Evolutionary conservation across 192 early-diverging fungal genomes (phyloP), one percentile per base, ranked within the genome.

Genomic region (Jimgerdemannia flammicorona): DNA sequence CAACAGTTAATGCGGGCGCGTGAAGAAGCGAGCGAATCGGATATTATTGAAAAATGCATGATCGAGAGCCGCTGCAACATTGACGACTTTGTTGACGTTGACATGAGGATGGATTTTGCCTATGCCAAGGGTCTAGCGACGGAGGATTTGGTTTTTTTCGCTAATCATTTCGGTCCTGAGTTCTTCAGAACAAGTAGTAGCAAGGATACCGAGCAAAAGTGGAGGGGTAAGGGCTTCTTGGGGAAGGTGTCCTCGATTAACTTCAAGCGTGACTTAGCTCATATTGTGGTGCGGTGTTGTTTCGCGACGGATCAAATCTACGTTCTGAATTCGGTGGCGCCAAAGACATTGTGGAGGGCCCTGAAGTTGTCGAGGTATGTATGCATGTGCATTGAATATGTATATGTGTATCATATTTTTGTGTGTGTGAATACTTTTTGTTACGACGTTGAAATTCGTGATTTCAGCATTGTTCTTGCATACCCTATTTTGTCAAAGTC

Each of bases 11-110:
- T 90, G 75, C 88, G 90, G 7, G 81, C 90, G 9, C 88, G 89
- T 66, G 93, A 95, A 70, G 89, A 94, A 70, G 72, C 85, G 10
- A 80, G 75, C 42, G 81, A 84, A 40, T 80, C 80, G 3, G 86
- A 92, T 44, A 78, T 83, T 0, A 76, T 87, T n/a, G 79, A 78
- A 65, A 66, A 73, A 10, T 79, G 78, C 3, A 70, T 77, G 4
- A 78, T 91, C 2, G 78, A 83, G 40, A 84, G 86, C 41, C 87
- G 91, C 10, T 83, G 87, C 44, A 84, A 88, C 54, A 84, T 95
- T 20, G 90, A 96, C 71, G 87, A 90, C 44, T 96, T 95, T 80
- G 88, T 87, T 42, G 93, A 96, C 17, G 79, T 92, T 18, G 90
- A 87, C 0, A 89, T 93, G 74, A 65, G 69, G 43, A 74, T 86